These are phyloP conservation scores for Russula brevipes DNA, from an alignment of 768 basidiomycete genomes.

Conservation along the genomic window DNA sequence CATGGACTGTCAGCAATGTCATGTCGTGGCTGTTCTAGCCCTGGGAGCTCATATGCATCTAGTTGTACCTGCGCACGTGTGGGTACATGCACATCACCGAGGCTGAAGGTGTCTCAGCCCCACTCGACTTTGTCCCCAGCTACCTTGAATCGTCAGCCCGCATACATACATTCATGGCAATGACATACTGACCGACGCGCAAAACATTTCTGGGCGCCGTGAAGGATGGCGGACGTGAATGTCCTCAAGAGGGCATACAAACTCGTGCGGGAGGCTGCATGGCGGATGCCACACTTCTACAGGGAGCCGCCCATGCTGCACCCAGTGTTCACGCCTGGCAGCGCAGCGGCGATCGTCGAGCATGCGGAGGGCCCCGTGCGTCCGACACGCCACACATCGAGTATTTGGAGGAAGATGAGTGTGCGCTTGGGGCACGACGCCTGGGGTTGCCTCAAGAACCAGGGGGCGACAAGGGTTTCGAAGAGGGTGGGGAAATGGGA, in stretches of 20 bases:
- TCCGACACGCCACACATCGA: conserved; percentile 31
- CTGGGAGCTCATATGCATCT: too few relatives aligned
- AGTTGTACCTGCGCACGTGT: conserved; percentile 25
- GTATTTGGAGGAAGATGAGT: conserved; percentile 35
- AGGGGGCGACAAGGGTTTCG: conserved; percentile 29
- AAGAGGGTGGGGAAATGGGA: conserved; percentile 50
- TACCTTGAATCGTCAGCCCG: conserved; percentile 25
- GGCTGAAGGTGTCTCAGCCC: conserved; percentile 23
- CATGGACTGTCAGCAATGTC: too few relatives aligned
- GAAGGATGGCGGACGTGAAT: conserved; percentile 34
- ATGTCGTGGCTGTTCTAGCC: too few relatives aligned
- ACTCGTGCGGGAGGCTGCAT: conserved; percentile 45
- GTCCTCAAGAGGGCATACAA: conserved; percentile 52
- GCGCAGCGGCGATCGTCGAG: conserved; percentile 26
- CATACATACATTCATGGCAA: too few relatives aligned
- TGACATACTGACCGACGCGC: too few relatives aligned
- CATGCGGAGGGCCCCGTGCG: conserved; percentile 26
- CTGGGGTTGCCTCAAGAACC: conserved; percentile 32
- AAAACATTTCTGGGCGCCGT: too few relatives aligned
- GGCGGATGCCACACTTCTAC: conserved; percentile 45
- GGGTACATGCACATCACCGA: conserved; percentile 28
- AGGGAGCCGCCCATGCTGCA: conserved; percentile 31
- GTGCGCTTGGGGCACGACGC: conserved; percentile 33
- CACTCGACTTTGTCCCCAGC: conserved; percentile 27
- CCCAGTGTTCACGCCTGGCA: conserved; percentile 32